Base-by-base conservation (phyloP, 2,329 filamentous ascomycete genomes). In the Eutypa lata region DNA sequence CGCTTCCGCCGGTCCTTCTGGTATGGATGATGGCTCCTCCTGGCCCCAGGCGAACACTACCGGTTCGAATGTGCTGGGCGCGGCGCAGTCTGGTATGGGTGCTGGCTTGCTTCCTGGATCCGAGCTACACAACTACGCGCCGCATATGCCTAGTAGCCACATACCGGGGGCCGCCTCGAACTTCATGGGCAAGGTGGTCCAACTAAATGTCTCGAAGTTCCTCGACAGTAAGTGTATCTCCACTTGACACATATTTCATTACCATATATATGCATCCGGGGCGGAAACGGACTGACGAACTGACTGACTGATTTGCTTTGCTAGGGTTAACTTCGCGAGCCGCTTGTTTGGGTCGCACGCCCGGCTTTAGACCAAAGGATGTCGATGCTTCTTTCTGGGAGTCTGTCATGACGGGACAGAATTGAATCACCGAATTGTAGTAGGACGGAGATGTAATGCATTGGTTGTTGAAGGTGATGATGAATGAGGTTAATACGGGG, bases 321-420 rank as follows among this genome's bases (percentile, higher is more conserved):
- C 35, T 45, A 69, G 64, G 53, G 10, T 52, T 69, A 24, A 57
- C 61, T 49, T 52, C 52, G 7, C 58, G 50, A 47, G 53, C 52
- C 10, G 64, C 61, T 3, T 69, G 66, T 42, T 55, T 65, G 3
- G 67, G 67, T 5, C 61, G 65, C 7, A 61, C 63, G 3, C 63
- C 66, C 2, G 61, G 63, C 2, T 67, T 67, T 26, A 57, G 65
- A 21, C 67, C 66, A 7, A 54, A 49, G 28, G 65, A 68, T 49
- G 59, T 69, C 13, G 59, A 63, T 13, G 38, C 19, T 3, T 57
- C 67, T 3, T 68, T 68, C 33, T 68, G 66, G 65, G 58, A 58
- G 33, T 58, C 66, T n/a, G 57, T 60, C 24, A 54, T 57, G 46
- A 42, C 56, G 3, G 57, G n/a, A 8, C n/a, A 53, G 38, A 40